Base-by-base conservation (phyloP, 148 eudicot genomes). In the Oxyria digyna region DNA sequence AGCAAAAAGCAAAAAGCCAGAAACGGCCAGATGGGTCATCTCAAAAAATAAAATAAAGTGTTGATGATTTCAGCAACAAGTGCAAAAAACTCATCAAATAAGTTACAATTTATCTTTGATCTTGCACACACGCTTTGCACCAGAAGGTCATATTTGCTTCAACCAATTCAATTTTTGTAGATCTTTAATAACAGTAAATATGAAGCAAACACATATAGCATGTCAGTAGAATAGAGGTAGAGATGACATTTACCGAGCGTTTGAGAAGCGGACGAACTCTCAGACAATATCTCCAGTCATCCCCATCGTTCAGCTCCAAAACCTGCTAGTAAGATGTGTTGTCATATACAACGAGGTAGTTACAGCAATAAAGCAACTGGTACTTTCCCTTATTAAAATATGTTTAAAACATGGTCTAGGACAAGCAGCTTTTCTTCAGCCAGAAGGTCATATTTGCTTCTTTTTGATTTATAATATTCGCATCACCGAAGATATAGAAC, bases 201-300 rank as follows among this genome's bases (percentile, higher is more conserved):
- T n/a, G n/a, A n/a, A n/a, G n/a, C n/a, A n/a, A n/a, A 35, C 4
- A 35, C 4, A 6, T 35, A 59, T n/a, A 59, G 20, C 65, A 59
- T 20, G 10, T 18, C 38, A 59, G 65, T 2, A 59, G 20, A 14
- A 55, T 24, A 55, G 37, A 59, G n/a, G 31, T 59, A 29, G 65
- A 13, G 13, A 59, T 59, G 65, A 43, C 66, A 71, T 20, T 31
- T 91, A 91, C 99, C 72, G 77, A 66, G 70, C 73, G 81, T 78
- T 83, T 91, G 32, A 67, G 83, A 73, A 94, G 78, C 69, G 86
- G 72, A 38, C 99, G 97, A 71, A 91, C 85, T 91, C 85, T 91
- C 48, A 94, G 86, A 76, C 96, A 91, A 85, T 85, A 87, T 74
- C 97, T 85, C 99, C 99, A 94, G 76, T 82, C 82, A 65, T 78